Evolutionary conservation across 1,284 basidiomycete species (phyloP).

Genomic region (Puccinia polysora): DNA sequence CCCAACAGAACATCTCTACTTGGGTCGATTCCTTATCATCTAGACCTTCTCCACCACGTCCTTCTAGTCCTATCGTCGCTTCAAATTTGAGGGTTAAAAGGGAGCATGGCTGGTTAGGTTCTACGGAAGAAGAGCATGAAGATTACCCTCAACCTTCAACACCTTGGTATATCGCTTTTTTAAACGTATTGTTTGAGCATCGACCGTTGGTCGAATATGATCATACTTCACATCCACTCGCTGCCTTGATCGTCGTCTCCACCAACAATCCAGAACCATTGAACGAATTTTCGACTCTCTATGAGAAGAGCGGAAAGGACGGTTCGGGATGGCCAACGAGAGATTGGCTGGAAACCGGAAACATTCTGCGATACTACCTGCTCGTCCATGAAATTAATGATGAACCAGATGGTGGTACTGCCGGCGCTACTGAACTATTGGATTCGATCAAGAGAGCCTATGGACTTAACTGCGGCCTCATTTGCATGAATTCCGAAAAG

Average conservation of each 20-base stretch:
- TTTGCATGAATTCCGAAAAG: slow-evolving; percentile 49
- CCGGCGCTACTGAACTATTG: slow-evolving; percentile 48
- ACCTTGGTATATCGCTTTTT: slow-evolving; percentile 45
- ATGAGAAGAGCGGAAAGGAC: slow-evolving; percentile 45
- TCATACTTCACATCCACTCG: slow-evolving; percentile 11
- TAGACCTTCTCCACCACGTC: neutral
- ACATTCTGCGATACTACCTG: slow-evolving; percentile 50
- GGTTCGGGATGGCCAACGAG: slow-evolving; percentile 43
- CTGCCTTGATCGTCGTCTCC: slow-evolving; percentile 49
- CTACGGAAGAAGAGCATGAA: neutral
- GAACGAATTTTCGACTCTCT: slow-evolving; percentile 49
- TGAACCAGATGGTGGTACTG: slow-evolving; percentile 14
- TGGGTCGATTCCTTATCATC: slow-evolving; percentile 14
- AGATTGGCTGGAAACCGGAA: slow-evolving; percentile 47
- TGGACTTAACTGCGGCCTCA: slow-evolving; percentile 51
- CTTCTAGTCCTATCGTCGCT: slow-evolving; percentile 33
- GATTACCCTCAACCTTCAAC: slow-evolving; percentile 34
- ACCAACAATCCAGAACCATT: slow-evolving; percentile 50
- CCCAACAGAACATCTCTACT: neutral
- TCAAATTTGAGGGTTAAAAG: slow-evolving; percentile 36
- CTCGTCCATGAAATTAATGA: slow-evolving; percentile 48
- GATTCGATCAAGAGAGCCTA: slow-evolving; percentile 51
- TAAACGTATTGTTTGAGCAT: slow-evolving; percentile 20
- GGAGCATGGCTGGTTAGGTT: slow-evolving; percentile 30
- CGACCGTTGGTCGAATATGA: slow-evolving; percentile 8